These are phyloP conservation scores for Sicyos edulis DNA, from an alignment of 306 rosid species.

Conservation along the genomic window DNA sequence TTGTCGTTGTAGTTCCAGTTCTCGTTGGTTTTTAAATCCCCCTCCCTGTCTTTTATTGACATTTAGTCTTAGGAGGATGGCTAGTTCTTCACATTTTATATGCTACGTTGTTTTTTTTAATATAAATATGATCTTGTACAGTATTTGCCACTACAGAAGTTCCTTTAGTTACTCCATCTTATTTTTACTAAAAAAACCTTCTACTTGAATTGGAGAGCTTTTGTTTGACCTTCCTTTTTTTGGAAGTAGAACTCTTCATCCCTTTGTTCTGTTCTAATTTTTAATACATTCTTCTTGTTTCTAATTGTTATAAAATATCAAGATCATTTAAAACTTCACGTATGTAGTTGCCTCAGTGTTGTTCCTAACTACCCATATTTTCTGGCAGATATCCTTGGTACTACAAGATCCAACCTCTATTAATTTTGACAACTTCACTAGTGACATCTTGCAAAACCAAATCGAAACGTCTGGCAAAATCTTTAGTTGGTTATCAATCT, in stretches of 20 bases:
- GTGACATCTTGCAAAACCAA: conserved; percentile 37
- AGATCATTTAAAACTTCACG: neutral
- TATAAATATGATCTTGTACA: neutral
- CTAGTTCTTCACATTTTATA: neutral
- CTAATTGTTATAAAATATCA: neutral
- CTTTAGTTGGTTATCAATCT: conserved; percentile 71
- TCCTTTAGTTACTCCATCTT: neutral
- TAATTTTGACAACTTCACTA: conserved; percentile 28
- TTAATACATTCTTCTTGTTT: neutral
- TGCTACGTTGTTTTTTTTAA: neutral
- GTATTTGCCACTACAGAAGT: neutral
- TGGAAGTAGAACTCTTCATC: neutral
- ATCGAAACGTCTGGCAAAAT: conserved; percentile 40
- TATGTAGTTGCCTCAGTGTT: neutral
- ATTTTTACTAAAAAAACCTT: neutral
- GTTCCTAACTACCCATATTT: conserved; percentile 6
- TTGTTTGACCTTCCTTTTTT: neutral
- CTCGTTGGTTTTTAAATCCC: neutral
- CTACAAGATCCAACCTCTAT: conserved; percentile 50
- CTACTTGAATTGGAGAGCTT: neutral
- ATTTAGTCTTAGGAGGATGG: neutral
- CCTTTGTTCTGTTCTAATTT: neutral
- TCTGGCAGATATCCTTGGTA: conserved; percentile 63
- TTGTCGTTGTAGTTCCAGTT: neutral
- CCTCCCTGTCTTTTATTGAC: neutral